Conservation (phyloP, 1,139 yeast genomes). For the Hansenula sp. region DNA sequence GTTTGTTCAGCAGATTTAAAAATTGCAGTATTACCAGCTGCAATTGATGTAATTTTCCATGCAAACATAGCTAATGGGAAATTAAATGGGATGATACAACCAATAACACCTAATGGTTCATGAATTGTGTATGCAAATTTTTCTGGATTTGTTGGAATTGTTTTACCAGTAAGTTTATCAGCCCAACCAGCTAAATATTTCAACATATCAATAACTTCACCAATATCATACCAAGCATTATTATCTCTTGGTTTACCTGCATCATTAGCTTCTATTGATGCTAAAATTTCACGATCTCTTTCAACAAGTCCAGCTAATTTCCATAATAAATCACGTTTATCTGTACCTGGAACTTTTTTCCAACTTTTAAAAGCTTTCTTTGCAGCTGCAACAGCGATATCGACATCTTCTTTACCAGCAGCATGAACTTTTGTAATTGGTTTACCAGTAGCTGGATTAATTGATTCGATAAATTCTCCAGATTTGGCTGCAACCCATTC, state of each 20-base stretch:
- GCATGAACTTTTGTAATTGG: conserved; percentile 60
- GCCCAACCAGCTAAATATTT: conserved; percentile 85
- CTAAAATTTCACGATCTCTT: conserved; percentile 43
- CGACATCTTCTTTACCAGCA: conserved; percentile 68
- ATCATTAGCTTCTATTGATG: conserved; percentile 59
- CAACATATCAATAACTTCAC: conserved; percentile 54
- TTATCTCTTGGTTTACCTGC: conserved; percentile 57
- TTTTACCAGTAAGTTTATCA: conserved; percentile 71
- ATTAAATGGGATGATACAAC: conserved; percentile 70
- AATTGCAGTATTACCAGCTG: conserved; percentile 63
- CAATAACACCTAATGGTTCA: conserved; percentile 81
- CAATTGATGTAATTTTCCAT: conserved; percentile 71
- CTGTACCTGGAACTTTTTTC: conserved; percentile 43
- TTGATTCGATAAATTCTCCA: conserved; percentile 50
- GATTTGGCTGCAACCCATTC: conserved; percentile 44
- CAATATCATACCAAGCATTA: conserved; percentile 58
- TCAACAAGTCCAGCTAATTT: conserved; percentile 50
- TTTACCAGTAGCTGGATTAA: conserved; percentile 66
- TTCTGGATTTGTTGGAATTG: conserved; percentile 58
- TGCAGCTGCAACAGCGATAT: conserved; percentile 73
- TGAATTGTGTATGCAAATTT: conserved; percentile 75
- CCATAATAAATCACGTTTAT: conserved; percentile 41
- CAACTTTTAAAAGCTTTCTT: conserved; percentile 59
- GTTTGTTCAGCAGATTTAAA: conserved; percentile 67
- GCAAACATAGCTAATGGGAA: conserved; percentile 64